Percentiles rank a stretch among this genome's conserved stretches.
These are phyloP conservation scores for Monosporascus sp. DNA, from an alignment of 2,329 filamentous ascomycete species.

Conservation along the genomic window DNA sequence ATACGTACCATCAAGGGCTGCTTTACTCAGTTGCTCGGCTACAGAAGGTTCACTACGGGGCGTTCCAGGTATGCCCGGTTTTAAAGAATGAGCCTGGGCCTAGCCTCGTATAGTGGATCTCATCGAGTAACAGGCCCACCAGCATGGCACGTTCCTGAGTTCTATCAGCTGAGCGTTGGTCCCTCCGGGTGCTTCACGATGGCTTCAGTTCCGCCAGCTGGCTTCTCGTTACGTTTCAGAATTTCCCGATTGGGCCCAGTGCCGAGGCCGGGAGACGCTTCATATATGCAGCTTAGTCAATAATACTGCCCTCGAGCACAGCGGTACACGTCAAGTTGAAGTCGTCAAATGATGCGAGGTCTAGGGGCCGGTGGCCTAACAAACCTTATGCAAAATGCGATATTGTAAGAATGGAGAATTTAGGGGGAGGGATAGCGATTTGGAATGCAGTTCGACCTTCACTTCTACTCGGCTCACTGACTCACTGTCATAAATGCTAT, in stretches of 20 bases:
- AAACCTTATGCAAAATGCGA: too few relatives aligned
- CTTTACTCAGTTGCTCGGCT: background rate
- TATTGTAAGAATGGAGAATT: too few relatives aligned
- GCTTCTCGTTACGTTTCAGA: background rate
- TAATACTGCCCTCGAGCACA: too few relatives aligned
- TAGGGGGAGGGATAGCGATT: too few relatives aligned
- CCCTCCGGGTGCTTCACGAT: constrained; percentile 3
- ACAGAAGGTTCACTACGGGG: background rate
- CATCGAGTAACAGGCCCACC: constrained; percentile 19
- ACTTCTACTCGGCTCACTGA: too few relatives aligned
- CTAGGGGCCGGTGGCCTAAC: too few relatives aligned
- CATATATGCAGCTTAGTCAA: too few relatives aligned
- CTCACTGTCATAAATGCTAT: too few relatives aligned
- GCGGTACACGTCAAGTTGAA: too few relatives aligned
- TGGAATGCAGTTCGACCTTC: too few relatives aligned
- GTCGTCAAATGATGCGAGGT: too few relatives aligned
- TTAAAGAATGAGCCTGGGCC: too few relatives aligned
- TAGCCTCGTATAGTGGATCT: constrained; percentile 16
- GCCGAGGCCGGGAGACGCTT: background rate
- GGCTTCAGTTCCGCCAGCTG: background rate
- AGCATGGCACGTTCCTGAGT: constrained; percentile 6
- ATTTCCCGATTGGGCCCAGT: background rate
- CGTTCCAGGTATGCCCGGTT: background rate
- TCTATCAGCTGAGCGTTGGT: constrained; percentile 5
- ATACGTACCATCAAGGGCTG: background rate